Evolutionary conservation across 352 stramenopile species (phyloP).

Genomic region (Pythium sukuiense): DNA sequence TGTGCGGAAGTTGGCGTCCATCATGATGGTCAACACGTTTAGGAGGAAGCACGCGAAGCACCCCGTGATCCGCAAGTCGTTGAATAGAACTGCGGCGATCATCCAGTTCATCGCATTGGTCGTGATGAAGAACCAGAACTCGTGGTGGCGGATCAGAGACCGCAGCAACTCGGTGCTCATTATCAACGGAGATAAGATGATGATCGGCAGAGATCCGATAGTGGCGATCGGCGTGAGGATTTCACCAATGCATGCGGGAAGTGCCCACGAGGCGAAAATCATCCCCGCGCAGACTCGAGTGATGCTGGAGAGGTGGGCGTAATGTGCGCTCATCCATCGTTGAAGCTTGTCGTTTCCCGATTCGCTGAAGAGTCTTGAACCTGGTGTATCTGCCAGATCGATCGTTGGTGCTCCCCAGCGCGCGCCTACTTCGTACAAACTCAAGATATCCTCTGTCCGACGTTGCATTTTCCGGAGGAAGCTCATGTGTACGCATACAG

Average conservation of each 20-base stretch:
- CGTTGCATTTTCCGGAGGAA: not conserved
- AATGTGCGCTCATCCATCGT: constrained; percentile 18
- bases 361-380: not conserved
- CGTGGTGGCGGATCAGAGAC: constrained; percentile 20
- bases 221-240: constrained; percentile 14
- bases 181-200: constrained; percentile 10
- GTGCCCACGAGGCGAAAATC: constrained; percentile 19
- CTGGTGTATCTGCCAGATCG: constrained; percentile 14
- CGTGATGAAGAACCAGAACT: constrained; percentile 31
- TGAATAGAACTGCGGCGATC: constrained; percentile 16
- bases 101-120: constrained; percentile 27
- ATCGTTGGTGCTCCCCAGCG: constrained; percentile 4
- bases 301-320: constrained; percentile 5
- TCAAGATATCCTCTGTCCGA: constrained; percentile 7
- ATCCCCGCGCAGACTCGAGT: constrained; percentile 17
- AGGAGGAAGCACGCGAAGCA: constrained; percentile 26
- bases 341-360: constrained; percentile 1
- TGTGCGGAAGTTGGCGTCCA: constrained; percentile 31
- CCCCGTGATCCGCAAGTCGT: constrained; percentile 10
- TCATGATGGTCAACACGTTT: constrained; percentile 20
- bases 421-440: constrained; percentile 20
- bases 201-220: constrained; percentile 11
- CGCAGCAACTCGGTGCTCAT: constrained; percentile 22
- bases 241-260: constrained; percentile 6
- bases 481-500: not conserved